Conservation (phyloP, 2,329 filamentous ascomycete species). For the Cadophora malorum region DNA sequence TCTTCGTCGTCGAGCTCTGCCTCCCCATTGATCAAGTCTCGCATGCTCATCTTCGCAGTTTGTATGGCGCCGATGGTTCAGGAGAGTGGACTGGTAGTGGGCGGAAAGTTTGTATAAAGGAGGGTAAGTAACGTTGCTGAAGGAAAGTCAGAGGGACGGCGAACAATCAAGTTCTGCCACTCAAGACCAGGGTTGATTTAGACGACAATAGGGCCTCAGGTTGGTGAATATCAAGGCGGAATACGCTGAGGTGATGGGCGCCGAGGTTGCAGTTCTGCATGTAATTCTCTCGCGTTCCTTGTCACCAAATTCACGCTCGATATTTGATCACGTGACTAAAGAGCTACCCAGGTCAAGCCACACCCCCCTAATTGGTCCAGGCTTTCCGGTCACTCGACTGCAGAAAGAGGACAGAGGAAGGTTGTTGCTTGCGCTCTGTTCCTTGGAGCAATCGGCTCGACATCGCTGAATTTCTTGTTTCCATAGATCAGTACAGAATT, state of each 20-base stretch:
- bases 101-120: background rate
- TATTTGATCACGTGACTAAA: background rate
- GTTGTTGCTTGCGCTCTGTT: too few relatives aligned
- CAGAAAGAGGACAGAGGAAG: too few relatives aligned
- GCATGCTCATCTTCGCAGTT: slow-evolving; percentile 67
- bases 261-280: background rate
- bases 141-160: background rate
- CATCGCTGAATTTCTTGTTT: too few relatives aligned
- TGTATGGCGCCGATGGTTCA: slow-evolving; percentile 14
- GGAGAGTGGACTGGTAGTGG: background rate
- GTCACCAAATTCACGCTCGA: background rate
- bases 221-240: background rate
- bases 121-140: background rate
- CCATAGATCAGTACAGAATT: too few relatives aligned
- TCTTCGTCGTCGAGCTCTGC: slow-evolving; percentile 87
- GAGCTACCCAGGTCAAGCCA: background rate
- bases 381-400: too few relatives aligned
- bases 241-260: background rate
- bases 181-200: background rate
- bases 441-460: too few relatives aligned
- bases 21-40: slow-evolving; percentile 81
- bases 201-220: background rate
- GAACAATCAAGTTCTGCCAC: background rate
- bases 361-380: background rate
- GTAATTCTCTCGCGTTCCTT: background rate